A percentile compares a stretch with the other conserved stretches of the same genome.
These are phyloP conservation scores for Grigorovia transvaalensis DNA, from an alignment of 805 yeast species.

Conservation along the genomic window DNA sequence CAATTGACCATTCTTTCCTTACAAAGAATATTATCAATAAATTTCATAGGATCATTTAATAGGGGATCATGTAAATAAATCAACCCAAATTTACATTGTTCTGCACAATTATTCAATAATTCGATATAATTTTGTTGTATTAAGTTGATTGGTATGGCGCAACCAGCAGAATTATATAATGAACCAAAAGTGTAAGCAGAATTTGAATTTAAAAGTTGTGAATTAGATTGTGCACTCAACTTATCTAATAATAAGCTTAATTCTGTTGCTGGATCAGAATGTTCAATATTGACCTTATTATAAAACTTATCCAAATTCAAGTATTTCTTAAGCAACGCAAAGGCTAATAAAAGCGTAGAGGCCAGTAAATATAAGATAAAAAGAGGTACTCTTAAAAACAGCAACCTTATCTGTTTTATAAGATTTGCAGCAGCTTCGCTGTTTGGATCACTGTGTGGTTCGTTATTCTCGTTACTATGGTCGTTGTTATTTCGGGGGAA, in stretches of 20 bases:
- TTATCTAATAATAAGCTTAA: constrained; percentile 10
- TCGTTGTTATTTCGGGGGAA: not conserved
- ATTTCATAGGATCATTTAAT: constrained; percentile 49
- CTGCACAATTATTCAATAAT: constrained; percentile 61
- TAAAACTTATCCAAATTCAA: constrained; percentile 16
- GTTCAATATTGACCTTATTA: constrained; percentile 9
- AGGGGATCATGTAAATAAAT: constrained; percentile 65
- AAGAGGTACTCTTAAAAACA: constrained; percentile 6
- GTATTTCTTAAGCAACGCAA: constrained; percentile 14
- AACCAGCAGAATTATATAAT: constrained; percentile 17
- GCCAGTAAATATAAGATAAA: constrained; percentile 3
- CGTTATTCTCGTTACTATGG: not conserved
- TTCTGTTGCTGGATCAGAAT: constrained; percentile 8
- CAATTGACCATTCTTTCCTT: constrained; percentile 39
- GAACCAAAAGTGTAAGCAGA: constrained; percentile 18
- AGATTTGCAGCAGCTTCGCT: not conserved
- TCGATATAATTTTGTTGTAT: constrained; percentile 69
- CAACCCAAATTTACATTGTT: constrained; percentile 59
- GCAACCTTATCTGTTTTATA: not conserved
- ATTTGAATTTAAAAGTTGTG: not conserved
- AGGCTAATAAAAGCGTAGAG: not conserved
- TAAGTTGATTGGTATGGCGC: constrained; percentile 9
- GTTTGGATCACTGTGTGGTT: not conserved
- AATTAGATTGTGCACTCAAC: constrained; percentile 8
- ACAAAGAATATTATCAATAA: constrained; percentile 46